Conservation (phyloP, 805 yeast species). For the Candida patagonica region DNA sequence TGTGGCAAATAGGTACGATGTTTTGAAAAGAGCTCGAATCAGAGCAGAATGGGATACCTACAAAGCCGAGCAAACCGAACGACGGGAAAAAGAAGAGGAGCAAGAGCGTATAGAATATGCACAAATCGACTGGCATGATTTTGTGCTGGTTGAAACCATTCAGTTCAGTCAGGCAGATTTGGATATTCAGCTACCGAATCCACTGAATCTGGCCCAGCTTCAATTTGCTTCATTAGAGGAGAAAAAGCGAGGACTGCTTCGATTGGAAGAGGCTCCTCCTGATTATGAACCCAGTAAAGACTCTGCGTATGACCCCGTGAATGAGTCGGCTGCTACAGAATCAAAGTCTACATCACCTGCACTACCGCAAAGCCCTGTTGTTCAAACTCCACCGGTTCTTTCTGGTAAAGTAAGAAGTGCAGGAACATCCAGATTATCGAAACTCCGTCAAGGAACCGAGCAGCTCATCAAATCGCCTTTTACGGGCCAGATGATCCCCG, state of each 20-base stretch:
- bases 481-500: slow-evolving; percentile 63
- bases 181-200: slow-evolving; percentile 40
- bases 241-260: slow-evolving; percentile 31
- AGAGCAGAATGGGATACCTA: slow-evolving; percentile 47
- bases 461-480: slow-evolving; percentile 63
- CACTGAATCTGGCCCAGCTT: slow-evolving; percentile 49
- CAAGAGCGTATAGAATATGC: slow-evolving; percentile 49
- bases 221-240: slow-evolving; percentile 53
- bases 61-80: slow-evolving; percentile 30
- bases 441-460: slow-evolving; percentile 21
- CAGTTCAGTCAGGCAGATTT: slow-evolving; percentile 43
- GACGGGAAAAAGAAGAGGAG: slow-evolving; percentile 29
- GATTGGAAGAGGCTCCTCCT: slow-evolving; percentile 37
- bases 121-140: slow-evolving; percentile 82
- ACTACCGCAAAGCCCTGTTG: not conserved
- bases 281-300: slow-evolving; percentile 23
- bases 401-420: slow-evolving; percentile 48
- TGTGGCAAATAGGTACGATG: slow-evolving; percentile 24
- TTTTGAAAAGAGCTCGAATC: slow-evolving; percentile 39
- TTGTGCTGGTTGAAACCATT: slow-evolving; percentile 59
- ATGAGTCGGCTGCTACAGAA: slow-evolving; percentile 1
- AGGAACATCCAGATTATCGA: slow-evolving; percentile 54
- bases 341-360: not conserved
- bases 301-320: slow-evolving; percentile 5
- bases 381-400: slow-evolving; percentile 6